Conservation (phyloP, 1,284 basidiomycete genomes). For the Puccinia novopanici region DNA sequence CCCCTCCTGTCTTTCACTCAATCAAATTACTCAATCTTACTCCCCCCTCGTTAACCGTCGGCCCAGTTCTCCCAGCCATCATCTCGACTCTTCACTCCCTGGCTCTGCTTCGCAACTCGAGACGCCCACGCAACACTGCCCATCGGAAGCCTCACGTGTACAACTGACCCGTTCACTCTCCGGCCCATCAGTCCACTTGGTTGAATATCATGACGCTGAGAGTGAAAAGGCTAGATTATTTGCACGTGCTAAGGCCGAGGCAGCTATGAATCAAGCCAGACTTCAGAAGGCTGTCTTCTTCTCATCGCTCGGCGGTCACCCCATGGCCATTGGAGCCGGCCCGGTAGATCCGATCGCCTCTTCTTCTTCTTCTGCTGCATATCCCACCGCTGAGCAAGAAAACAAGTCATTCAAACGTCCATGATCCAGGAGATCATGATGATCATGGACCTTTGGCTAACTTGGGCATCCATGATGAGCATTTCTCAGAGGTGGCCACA, state of each 20-base stretch:
- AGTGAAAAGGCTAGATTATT: constrained; percentile 27
- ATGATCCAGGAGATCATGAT: not conserved
- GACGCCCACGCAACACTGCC: not conserved
- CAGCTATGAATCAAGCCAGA: constrained; percentile 15
- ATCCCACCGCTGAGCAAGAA: not conserved
- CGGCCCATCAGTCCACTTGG: not conserved
- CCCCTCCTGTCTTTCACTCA: not conserved
- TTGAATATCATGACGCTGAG: not conserved
- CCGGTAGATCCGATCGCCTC: not conserved
- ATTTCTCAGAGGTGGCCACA: no score
- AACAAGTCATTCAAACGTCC: not conserved
- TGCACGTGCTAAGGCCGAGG: constrained; percentile 21
- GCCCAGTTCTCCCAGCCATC: not conserved
- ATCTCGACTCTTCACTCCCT: not conserved
- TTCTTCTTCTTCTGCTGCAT: not conserved
- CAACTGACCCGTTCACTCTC: not conserved
- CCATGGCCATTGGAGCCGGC: not conserved
- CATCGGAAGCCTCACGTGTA: not conserved
- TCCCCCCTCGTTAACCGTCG: not conserved
- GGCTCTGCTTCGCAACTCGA: not conserved
- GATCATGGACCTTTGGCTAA: not conserved
- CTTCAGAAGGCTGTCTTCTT: not conserved
- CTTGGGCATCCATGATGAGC: not conserved
- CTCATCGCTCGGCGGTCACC: not conserved
- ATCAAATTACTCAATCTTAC: not conserved